Evolutionary conservation across 2,329 filamentous ascomycete genomes (phyloP), one percentile per base, ranked within the genome.

Genomic region (Colletotrichum orchidophilum): DNA sequence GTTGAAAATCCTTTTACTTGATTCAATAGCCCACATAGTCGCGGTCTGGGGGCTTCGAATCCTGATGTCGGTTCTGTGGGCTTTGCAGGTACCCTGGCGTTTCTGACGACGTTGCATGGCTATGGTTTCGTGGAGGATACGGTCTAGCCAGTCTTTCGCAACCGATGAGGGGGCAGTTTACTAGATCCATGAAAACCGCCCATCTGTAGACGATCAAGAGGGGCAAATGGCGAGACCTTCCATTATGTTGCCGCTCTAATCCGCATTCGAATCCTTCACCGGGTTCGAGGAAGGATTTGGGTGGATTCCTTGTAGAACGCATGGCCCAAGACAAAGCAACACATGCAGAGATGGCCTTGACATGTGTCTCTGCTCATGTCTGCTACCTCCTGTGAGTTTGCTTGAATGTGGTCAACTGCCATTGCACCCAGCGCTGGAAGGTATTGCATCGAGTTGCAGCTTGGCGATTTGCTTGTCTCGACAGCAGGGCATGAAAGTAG

Each of bases 391-490:
- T 31, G 35, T 35, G 27, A 27, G 12, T 63, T 46, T 46, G 39
- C 18, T 46, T 46, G 39, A 26, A 55, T 46, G 7, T 49, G 21
- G 33, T 29, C n/a, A 18, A 11, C 15, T 18, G 9, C 35, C 26
- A 6, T 24, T n/a, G 50, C 46, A 21, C 29, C 29, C 18, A 21
- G 33, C 50, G 15, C 52, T 50, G 50, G 11, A 12, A 53, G 12
- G 35, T 24, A 27, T 26, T 50, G 13, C 31, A 27, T n/a, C n/a
- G 63, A 70, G n/a, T 1, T 3, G 58, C 33, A 13, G 52, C 58
- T 71, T 63, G 64, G 68, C 58, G 52, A 59, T 50, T 67, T 59
- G 31, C 42, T 59, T 68, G 58, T 71, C 57, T 57, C 39, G 27
- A 68, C 42, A n/a, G 46, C 52, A 68, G 55, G 33, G 52, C 49